A percentile compares a stretch with the other conserved stretches of the same genome.
Conservation (phyloP, 228 moss, liverwort and hornwort genomes). For the Sphagnum magellanicum region DNA sequence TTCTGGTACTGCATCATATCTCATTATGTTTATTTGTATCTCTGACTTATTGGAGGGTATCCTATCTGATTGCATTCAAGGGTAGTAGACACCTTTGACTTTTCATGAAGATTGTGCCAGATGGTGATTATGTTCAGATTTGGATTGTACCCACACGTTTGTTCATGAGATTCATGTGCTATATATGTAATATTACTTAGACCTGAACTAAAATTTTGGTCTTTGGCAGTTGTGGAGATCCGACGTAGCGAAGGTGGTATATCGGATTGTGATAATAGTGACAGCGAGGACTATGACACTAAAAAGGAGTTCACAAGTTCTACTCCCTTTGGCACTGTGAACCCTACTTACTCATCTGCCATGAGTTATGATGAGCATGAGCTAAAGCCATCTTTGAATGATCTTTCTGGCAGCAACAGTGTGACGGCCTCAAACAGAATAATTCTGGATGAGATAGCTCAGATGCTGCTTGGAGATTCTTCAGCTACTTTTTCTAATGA, state of each 20-base stretch:
- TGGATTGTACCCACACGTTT: no score
- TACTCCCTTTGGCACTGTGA: conserved; percentile 21
- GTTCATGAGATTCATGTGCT: no score
- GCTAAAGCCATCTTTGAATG: conserved; percentile 18
- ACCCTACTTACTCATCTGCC: conserved; percentile 19
- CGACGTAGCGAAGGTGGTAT: conserved; percentile 21
- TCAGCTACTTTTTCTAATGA: conserved; percentile 37
- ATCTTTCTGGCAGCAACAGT: conserved; percentile 9
- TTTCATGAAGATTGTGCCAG: no score
- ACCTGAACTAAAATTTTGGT: background rate
- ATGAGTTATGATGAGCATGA: conserved; percentile 25
- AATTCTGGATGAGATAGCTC: conserved; percentile 66
- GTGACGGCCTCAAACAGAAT: conserved; percentile 37
- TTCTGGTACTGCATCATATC: conserved; percentile 39
- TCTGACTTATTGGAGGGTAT: no score
- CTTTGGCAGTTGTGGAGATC: conserved; percentile 47
- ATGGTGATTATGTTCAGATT: no score
- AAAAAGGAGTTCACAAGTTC: conserved; percentile 31
- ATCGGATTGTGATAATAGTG: conserved; percentile 37
- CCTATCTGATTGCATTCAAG: no score
- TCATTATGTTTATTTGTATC: no score
- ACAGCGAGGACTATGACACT: conserved; percentile 38
- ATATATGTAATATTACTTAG: no score
- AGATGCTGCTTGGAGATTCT: conserved; percentile 51
- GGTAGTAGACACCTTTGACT: no score